Evolutionary conservation across 306 rosid species (phyloP), one percentile per base, ranked within the genome.

Genomic region (Cercis canadensis): DNA sequence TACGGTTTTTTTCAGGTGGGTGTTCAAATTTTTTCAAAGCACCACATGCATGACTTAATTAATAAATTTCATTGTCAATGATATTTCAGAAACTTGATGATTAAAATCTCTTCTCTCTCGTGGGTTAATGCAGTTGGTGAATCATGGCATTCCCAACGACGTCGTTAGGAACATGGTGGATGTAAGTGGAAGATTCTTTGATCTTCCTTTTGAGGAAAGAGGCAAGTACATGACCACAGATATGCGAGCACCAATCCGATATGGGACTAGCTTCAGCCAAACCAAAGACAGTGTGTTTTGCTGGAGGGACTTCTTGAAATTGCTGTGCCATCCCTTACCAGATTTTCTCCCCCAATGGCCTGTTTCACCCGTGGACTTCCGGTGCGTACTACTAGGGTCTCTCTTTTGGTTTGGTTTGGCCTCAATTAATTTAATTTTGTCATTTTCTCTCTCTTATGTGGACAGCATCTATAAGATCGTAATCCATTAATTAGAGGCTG

Each of bases 281-380:
- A 85, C 57, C 61, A 87, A 74, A 57, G 97, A 93, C 78, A 64
- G 51, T 3, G 93, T 90, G 37, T 87, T 88, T 44, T 80, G 87
- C 41, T 92, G 98, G 98, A 90, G 98, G 15, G 98, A 93, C 78
- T 93, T 93, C 82, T 64, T 93, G 85, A 92, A 92, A 80, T 67
- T 92, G 4, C 8, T 75, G 4, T 90, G 96, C 34, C 80, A 90
- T 76, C 96, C 98, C 45, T 37, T 78, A 12, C 79, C 84, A 1
- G 85, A 90, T 41, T 67, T 61, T 10, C 80, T 85, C 55, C 76
- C 90, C 54, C 81, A 78, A 34, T 93, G 98, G 97, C 97, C 98
- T 63, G 37, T 85, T 40, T 88, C 93, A 34, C 96, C 96, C 0
- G 31, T 49, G 4, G 90, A 86, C 66, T 84, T 90, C 21, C 65